Evolutionary conservation across 2,329 filamentous ascomycete species (phyloP).

Genomic region (Nannizzia gypsea): DNA sequence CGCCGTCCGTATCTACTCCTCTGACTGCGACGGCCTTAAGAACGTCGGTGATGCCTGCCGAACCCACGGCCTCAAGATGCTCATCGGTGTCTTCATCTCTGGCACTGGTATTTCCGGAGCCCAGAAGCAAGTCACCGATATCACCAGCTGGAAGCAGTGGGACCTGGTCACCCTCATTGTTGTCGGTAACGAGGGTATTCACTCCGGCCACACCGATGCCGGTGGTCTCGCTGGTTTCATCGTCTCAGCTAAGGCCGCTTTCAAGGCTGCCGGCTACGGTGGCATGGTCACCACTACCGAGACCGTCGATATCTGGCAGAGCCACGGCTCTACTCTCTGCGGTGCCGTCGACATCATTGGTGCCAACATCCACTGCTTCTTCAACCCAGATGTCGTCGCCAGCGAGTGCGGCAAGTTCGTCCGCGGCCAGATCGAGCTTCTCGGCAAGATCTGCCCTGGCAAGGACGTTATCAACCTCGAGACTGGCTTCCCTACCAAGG

Average conservation of each 20-base stretch:
- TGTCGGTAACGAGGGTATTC: slow-evolving; percentile 83
- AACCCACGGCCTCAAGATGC: slow-evolving; percentile 59
- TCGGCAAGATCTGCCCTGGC: slow-evolving; percentile 57
- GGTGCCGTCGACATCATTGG: slow-evolving; percentile 62
- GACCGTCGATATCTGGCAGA: slow-evolving; percentile 65
- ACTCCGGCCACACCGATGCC: slow-evolving; percentile 57
- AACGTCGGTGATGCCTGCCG: slow-evolving; percentile 60
- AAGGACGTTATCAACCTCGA: slow-evolving; percentile 73
- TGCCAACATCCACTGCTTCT: slow-evolving; percentile 88
- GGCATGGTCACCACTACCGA: slow-evolving; percentile 76
- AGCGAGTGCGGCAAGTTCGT: slow-evolving; percentile 64
- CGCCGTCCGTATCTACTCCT: slow-evolving; percentile 73
- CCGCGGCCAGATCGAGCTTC: slow-evolving; percentile 56
- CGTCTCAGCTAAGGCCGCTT: slow-evolving; percentile 49
- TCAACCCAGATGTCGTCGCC: slow-evolving; percentile 60
- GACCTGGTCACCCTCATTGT: slow-evolving; percentile 66
- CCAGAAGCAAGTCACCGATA: slow-evolving; percentile 59
- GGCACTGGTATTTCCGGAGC: slow-evolving; percentile 49
- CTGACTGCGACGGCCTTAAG: slow-evolving; percentile 73
- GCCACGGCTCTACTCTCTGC: slow-evolving; percentile 54
- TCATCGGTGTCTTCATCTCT: slow-evolving; percentile 80
- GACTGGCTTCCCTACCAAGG: slow-evolving; percentile 73
- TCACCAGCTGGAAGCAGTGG: slow-evolving; percentile 61
- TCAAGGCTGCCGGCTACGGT: slow-evolving; percentile 55
- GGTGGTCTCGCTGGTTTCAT: slow-evolving; percentile 60